Base-by-base conservation (phyloP, 176 grass and related monocot species). In the Pharus latifolius region DNA sequence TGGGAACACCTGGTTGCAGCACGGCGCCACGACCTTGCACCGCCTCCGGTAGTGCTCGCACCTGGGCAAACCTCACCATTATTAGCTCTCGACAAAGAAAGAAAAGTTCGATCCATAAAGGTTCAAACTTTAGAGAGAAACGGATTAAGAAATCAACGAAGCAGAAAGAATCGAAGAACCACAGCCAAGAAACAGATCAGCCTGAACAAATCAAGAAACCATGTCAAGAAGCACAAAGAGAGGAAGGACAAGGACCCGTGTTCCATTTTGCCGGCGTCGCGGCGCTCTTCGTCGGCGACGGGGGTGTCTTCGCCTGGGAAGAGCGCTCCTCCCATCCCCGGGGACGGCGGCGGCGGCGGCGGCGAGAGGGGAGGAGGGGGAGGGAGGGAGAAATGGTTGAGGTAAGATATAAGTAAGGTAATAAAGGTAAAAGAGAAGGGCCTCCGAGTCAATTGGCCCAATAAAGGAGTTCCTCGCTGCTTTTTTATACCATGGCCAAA, bases 11-110 rank as follows among this genome's bases (percentile, higher is more conserved):
- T 96, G 76, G 63, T 77, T 78, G 81, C 92, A 92, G 76, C 92
- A 96, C 5, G 92, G 88, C 8, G 92, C 92, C 69, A 91, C 78
- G 77, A 96, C 89, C 80, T 92, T 96, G 59, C 92, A 96, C 64
- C 92, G 88, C 80, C 92, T 75, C 65, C 57, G 82, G 40, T 96
- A 96, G 79, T 96, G 92, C 53, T 79, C 65, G 57, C 92, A 96
- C 60, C 92, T 96, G 73, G 64, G 41, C n/a, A 34, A n/a, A n/a
- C n/a, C n/a, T n/a, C n/a, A n/a, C n/a, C n/a, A n/a, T n/a, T n/a
- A n/a, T n/a, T n/a, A n/a, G n/a, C n/a, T n/a, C n/a, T n/a, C n/a
- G n/a, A 23, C 16, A 54, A n/a, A n/a, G n/a, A n/a, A n/a, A n/a
- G n/a, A 19, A 7, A 64, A n/a, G 0, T 1, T 44, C 22, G 25